These are phyloP conservation scores for Leptodermis oblonga DNA, from an alignment of 257 asterid species.

Conservation along the genomic window DNA sequence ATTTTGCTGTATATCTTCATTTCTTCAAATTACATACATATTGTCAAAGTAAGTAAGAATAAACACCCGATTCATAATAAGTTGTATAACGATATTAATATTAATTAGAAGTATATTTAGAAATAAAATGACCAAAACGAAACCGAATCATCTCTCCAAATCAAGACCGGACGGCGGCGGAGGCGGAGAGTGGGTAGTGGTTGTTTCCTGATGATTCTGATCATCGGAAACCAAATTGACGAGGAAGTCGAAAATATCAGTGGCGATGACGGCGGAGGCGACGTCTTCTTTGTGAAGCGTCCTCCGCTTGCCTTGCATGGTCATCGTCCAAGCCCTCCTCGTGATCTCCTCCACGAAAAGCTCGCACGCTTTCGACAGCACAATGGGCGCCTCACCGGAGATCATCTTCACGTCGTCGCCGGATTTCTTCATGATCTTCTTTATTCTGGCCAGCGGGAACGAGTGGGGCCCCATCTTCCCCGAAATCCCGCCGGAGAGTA, in stretches of 20 bases:
- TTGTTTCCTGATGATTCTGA: background rate
- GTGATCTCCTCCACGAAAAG: too few relatives aligned
- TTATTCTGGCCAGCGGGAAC: slow-evolving; percentile 52
- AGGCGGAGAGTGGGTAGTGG: background rate
- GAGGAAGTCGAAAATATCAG: slow-evolving; percentile 75
- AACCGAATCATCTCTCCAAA: slow-evolving; percentile 12
- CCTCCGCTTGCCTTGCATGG: too few relatives aligned
- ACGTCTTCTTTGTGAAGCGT: slow-evolving; percentile 68
- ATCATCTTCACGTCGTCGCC: slow-evolving; percentile 72
- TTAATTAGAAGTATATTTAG: too few relatives aligned
- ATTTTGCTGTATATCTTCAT: too few relatives aligned
- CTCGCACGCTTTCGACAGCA: slow-evolving; percentile 80
- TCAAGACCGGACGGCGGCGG: too few relatives aligned
- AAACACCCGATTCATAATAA: too few relatives aligned
- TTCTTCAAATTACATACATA: too few relatives aligned
- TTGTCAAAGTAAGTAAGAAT: too few relatives aligned
- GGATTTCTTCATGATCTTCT: slow-evolving; percentile 56
- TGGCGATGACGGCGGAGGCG: slow-evolving; percentile 56
- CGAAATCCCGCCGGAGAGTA: slow-evolving; percentile 44
- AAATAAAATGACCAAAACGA: background rate
- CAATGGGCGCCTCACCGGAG: slow-evolving; percentile 78
- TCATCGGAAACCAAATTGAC: slow-evolving; percentile 32
- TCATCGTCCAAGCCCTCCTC: too few relatives aligned
- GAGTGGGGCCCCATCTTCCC: slow-evolving; percentile 56
- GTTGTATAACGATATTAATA: too few relatives aligned